phyloP scores from a whole-genome alignment of 371 early-diverging fungal species.

The Chytridium lagenaria region DNA sequence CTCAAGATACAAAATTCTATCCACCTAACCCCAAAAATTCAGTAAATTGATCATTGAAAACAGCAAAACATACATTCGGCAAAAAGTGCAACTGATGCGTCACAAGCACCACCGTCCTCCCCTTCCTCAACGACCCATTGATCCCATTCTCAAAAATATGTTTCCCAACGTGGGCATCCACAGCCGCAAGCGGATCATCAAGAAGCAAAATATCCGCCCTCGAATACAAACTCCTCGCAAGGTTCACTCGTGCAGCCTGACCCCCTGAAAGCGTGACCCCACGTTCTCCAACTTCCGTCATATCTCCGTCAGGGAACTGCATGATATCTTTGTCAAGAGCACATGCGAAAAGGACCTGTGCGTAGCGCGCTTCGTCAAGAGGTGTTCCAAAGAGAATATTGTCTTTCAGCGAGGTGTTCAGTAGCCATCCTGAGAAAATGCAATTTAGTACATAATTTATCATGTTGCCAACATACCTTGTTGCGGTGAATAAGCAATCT shows the following conservation, averaged over 20 bases:
- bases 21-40: slow-evolving; percentile 15
- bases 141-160: slow-evolving; percentile 48
- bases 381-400: slow-evolving; percentile 53
- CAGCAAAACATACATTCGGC: slow-evolving; percentile 22
- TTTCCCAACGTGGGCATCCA: slow-evolving; percentile 54
- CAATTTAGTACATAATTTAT: background rate
- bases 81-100: slow-evolving; percentile 59
- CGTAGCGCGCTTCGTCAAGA: slow-evolving; percentile 39
- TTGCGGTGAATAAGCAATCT: slow-evolving; percentile 30
- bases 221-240: slow-evolving; percentile 54
- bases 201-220: slow-evolving; percentile 49
- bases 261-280: slow-evolving; percentile 57
- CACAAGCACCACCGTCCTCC: slow-evolving; percentile 71
- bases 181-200: slow-evolving; percentile 55
- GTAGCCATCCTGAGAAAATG: slow-evolving; percentile 48
- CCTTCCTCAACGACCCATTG: background rate
- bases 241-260: slow-evolving; percentile 47
- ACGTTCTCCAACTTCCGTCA: slow-evolving; percentile 54
- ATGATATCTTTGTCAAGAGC: slow-evolving; percentile 48
- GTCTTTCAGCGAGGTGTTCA: slow-evolving; percentile 49
- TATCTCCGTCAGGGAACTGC: slow-evolving; percentile 42
- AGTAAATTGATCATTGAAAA: background rate
- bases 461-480: slow-evolving; percentile 3
- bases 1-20: slow-evolving; percentile 24
- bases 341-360: slow-evolving; percentile 36